Evolutionary conservation across 2,329 filamentous ascomycete species (phyloP), one percentile per base, ranked within the genome.

Genomic region (Sclerotinia glacialis): DNA sequence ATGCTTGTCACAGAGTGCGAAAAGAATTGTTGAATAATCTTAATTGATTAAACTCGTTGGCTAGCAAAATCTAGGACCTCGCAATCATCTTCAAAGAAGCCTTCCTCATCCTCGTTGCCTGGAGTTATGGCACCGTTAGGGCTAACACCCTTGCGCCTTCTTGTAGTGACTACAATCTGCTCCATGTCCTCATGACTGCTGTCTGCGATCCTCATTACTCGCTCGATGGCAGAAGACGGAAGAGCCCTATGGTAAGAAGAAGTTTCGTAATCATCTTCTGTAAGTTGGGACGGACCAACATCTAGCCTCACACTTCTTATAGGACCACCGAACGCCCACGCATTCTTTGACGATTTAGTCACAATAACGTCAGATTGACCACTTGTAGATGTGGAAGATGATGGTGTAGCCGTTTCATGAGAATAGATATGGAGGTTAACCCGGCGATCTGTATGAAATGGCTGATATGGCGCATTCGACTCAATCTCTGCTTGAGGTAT

Each of bases 381-480:
- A 11, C 73, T 67, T 26, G 67, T 69, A 58, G 73, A 74, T 34
- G 71, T 69, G 31, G 73, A 73, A 54, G 73, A 68, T n/a, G 70
- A 73, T 56, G 68, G 55, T 18, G 52, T 49, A 12, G 47, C 31
- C 26, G 72, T 69, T 26, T 68, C 67, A 23, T 68, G 31, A 8
- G 68, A 78, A 74, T 89, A 91, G 52, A 92, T 84, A 71, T 88
- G 90, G 37, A 97, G 81, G n/a, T 84, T 86, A 54, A 98, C 91
- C 3, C 94, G 87, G 65, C 87, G 86, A 74, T 98, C 93, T 0
- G 93, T 95, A 76, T 98, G 94, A 80, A 98, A 97, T 1, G 95
- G 94, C 74, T 97, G 93, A 73, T 97, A 98, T 2, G 94, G 92
- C 5, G 93, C 91, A 74, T 94, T 97, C 1, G 94, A 97, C 76